Evolutionary conservation across 148 eudicot species (phyloP).

Genomic region (Vaccinium vitisidaea): DNA sequence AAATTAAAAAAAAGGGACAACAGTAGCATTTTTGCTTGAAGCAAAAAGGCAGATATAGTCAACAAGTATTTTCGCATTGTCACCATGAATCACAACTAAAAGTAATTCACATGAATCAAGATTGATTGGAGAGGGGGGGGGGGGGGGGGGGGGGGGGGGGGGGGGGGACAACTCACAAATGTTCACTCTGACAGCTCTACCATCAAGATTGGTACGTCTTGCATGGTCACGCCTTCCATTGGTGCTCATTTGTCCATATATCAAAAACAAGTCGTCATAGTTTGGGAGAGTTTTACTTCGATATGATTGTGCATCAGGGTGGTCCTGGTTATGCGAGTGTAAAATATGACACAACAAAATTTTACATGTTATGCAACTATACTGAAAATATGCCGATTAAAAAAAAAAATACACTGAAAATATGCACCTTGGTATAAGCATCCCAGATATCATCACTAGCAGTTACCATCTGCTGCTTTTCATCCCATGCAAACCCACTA

Average conservation of each 20-base stretch:
- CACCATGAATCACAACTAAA: background rate
- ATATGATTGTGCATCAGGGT: conserved; percentile 8
- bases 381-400: background rate
- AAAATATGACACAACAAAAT: background rate
- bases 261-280: conserved; percentile 18
- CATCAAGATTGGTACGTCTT: background rate
- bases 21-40: background rate
- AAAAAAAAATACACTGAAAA: background rate
- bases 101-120: background rate
- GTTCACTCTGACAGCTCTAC: background rate
- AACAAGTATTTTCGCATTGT: background rate
- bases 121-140: too few species aligned
- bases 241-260: conserved; percentile 13
- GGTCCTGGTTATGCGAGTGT: conserved; percentile 2
- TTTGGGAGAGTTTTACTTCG: conserved; percentile 13
- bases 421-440: conserved; percentile 14
- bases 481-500: conserved; percentile 22
- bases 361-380: background rate
- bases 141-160: too few species aligned
- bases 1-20: background rate
- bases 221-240: background rate
- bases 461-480: conserved; percentile 17
- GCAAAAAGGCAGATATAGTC: background rate
- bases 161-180: background rate
- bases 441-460: conserved; percentile 19